A percentile compares a stretch with the other conserved stretches of the same genome.
These are phyloP conservation scores for Parafenestella ontariensis DNA, from an alignment of 2,329 filamentous ascomycete genomes.

Conservation along the genomic window DNA sequence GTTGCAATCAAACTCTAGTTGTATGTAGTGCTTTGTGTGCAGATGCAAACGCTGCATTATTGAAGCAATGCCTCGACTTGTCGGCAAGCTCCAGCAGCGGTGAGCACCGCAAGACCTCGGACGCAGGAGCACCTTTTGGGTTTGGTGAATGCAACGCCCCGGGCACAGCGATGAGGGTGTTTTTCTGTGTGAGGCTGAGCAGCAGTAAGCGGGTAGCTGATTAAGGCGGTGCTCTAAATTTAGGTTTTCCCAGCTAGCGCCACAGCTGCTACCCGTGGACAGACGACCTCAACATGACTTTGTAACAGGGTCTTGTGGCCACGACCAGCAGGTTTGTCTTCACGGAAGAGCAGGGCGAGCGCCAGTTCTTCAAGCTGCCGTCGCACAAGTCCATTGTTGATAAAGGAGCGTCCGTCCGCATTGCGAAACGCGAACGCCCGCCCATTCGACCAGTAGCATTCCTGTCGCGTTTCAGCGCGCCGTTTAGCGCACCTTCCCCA, in stretches of 20 bases:
- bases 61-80: background rate
- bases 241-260: constrained; percentile 27
- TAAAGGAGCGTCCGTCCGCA: constrained; percentile 30
- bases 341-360: constrained; percentile 6
- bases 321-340: constrained; percentile 12
- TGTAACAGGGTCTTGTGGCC: constrained; percentile 14
- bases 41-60: constrained; percentile 2
- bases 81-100: constrained; percentile 1
- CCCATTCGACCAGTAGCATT: constrained; percentile 23
- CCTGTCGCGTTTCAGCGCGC: constrained; percentile 31
- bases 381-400: constrained; percentile 21
- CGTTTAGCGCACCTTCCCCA: constrained; percentile 22
- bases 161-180: constrained; percentile 8
- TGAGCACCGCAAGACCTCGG: constrained; percentile 1
- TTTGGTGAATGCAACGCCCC: constrained; percentile 1
- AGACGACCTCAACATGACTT: background rate
- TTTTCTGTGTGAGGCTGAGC: constrained; percentile 34
- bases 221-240: constrained; percentile 28
- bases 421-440: constrained; percentile 25
- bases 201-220: constrained; percentile 28
- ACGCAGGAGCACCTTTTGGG: background rate
- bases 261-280: constrained; percentile 14
- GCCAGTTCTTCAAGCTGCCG: constrained; percentile 11
- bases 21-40: background rate
- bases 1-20: background rate